phyloP scores from a whole-genome alignment of 2,329 filamentous ascomycete genomes.

The Calonectria ilicicola region DNA sequence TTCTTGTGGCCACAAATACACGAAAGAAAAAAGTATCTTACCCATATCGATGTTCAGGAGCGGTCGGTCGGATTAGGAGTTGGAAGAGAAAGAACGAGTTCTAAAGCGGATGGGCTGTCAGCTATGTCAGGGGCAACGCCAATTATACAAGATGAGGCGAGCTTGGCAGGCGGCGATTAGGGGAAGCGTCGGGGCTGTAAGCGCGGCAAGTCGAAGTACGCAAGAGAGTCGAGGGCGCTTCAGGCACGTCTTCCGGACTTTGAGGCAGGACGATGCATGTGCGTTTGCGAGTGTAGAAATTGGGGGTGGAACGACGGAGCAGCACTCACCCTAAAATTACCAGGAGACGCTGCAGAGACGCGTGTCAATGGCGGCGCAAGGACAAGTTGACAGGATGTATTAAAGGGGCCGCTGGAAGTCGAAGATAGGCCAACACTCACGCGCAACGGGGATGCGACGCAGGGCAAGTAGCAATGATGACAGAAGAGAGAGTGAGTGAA shows the following conservation, averaged over 20 bases:
- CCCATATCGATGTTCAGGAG: constrained; percentile 56
- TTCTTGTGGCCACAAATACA: constrained; percentile 39
- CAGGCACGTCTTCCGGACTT: constrained; percentile 24
- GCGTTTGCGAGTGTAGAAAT: constrained; percentile 13
- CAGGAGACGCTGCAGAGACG: constrained; percentile 49
- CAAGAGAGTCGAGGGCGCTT: constrained; percentile 26
- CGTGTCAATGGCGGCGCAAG: constrained; percentile 49
- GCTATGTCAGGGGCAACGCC: constrained; percentile 42
- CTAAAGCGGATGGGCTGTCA: constrained; percentile 35
- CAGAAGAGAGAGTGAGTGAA: constrained; percentile 41
- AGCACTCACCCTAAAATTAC: constrained; percentile 43
- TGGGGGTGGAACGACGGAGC: constrained; percentile 38
- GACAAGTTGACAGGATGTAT: constrained; percentile 43
- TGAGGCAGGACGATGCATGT: constrained; percentile 11
- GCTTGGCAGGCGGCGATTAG: constrained; percentile 12
- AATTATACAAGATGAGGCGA: constrained; percentile 35
- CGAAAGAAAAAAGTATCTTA: constrained; percentile 53
- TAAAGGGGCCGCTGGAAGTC: constrained; percentile 38
- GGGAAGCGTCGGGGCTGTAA: constrained; percentile 20
- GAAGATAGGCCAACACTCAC: constrained; percentile 41
- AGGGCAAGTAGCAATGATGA: constrained; percentile 54
- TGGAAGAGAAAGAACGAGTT: constrained; percentile 46
- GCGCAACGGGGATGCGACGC: constrained; percentile 41
- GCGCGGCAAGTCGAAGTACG: constrained; percentile 14
- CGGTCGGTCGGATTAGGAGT: constrained; percentile 46